phyloP scores from a whole-genome alignment of 2,329 filamentous ascomycete genomes.

The Clonostachys solani region DNA sequence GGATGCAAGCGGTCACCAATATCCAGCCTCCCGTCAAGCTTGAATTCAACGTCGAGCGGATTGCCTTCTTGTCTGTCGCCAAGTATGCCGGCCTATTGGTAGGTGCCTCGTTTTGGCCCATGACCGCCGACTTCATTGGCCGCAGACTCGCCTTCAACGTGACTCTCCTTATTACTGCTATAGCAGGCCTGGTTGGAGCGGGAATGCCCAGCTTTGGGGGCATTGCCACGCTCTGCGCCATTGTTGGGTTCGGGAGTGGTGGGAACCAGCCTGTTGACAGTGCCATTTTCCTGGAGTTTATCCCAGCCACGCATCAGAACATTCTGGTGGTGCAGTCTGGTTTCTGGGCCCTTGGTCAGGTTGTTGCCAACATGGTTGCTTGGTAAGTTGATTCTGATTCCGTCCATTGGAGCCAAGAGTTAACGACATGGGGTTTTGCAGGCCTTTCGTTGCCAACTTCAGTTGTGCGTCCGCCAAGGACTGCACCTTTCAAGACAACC shows the following conservation, averaged over 20 bases:
- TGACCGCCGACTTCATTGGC: conserved; percentile 53
- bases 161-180: conserved; percentile 50
- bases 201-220: conserved; percentile 51
- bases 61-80: conserved; percentile 18
- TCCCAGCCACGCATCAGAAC: conserved; percentile 32
- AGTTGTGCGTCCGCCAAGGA: conserved; percentile 21
- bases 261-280: conserved; percentile 36
- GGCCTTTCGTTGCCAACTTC: conserved; percentile 18
- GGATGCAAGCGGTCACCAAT: conserved; percentile 19
- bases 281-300: conserved; percentile 35
- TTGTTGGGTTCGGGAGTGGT: conserved; percentile 28
- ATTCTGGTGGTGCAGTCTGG: conserved; percentile 31
- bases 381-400: conserved; percentile 10
- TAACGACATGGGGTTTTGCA: neutral
- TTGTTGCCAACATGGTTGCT: conserved; percentile 23
- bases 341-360: conserved; percentile 31
- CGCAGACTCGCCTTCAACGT: conserved; percentile 56
- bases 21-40: conserved; percentile 17
- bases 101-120: conserved; percentile 40
- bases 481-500: conserved; percentile 23
- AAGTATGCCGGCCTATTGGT: conserved; percentile 18
- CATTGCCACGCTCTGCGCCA: conserved; percentile 46
- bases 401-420: neutral
- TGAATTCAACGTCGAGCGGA: conserved; percentile 20
- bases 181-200: conserved; percentile 52